Evolutionary conservation across 768 basidiomycete genomes (phyloP), one percentile per base, ranked within the genome.

Genomic region (Leccinum sublutescens): DNA sequence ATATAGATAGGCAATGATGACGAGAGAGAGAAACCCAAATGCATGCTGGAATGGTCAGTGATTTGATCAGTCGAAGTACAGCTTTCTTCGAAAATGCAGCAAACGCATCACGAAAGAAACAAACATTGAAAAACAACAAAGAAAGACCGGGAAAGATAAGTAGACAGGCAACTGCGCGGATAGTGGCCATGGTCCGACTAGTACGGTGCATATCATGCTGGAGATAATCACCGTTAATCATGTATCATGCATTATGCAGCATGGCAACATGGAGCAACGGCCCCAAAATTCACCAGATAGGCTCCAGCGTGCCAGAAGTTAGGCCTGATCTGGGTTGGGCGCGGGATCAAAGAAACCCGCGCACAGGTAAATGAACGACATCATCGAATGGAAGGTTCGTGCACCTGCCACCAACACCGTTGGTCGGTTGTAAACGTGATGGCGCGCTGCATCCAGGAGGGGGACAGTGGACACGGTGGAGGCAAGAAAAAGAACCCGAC

Each of bases 161-260:
- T 40, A 43, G 10, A 43, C 19, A 21, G 19, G 17, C 17, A 5
- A 19, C 38, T 40, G 38, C 38, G 17, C 38, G 38, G 38, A 40
- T 40, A 34, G 19, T 45, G 43, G n/a, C 40, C 43, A 19, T 11
- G n/a, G 40, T 9, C 40, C 40, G 40, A 43, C 9, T 11, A 17
- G 19, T 45, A 5, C 4, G 43, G 43, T 12, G 43, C 43, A 45
- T 45, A 45, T 45, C 66, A 54, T 61, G 64, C 66, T 27, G 57
- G 27, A 60, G 56, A 66, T 68, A 68, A 68, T 68, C 64, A 68
- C 66, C 66, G 66, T 66, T 50, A 61, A 63, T 55, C 64, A 65
- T 58, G 36, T 59, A 49, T 55, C 52, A 48, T 29, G 43, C 62
- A 49, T 53, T 43, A 38, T 29, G 45, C 43, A 23, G 12, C 48